Base-by-base conservation (phyloP, 352 stramenopile genomes). In the Blastocystis sp. region DNA sequence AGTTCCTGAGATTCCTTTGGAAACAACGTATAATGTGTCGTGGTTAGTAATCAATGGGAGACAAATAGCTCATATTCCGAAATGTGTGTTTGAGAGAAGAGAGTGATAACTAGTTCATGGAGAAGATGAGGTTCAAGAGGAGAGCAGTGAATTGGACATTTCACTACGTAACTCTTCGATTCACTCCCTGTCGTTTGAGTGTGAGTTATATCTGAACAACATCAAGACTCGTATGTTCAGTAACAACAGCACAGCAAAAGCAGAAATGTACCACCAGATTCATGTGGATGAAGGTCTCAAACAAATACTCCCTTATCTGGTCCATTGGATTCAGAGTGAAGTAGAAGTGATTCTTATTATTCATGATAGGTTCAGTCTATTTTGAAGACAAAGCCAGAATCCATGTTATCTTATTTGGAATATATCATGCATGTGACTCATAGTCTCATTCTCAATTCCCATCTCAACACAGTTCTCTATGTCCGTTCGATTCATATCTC, bases 351-450 rank as follows among this genome's bases (percentile, higher is more conserved):
- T 30, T 60, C 3, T 42, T 60, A 9, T 35, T 37, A n/a, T 17
- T 40, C 30, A 27, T 59, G 9, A 22, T 44, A 81, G 70, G 44
- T 33, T n/a, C 70, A 81, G 40, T 42, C 27, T 40, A 81, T 64
- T 44, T 42, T 81, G 44, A 27, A 7, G n/a, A 44, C 19, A 40
- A 81, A 81, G 42, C 70, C 70, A 7, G 70, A 44, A 5, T 15
- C 24, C 22, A 81, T 81, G 70, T 19, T 81, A 6, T 33, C 42
- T 7, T 64, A 81, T 51, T 54, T 81, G 15, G 40, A 62, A 0
- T 81, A 81, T 44, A 24, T 81, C 37, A 81, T 81, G 35, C 70
- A 81, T 24, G 40, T 81, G 19, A 81, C 48, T 7, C 70, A 81
- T 54, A 64, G 70, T 64, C 70, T 81, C 11, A 5, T 81, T 13